phyloP scores from a whole-genome alignment of 1,284 basidiomycete genomes.

The Ganoderma meredithae region DNA sequence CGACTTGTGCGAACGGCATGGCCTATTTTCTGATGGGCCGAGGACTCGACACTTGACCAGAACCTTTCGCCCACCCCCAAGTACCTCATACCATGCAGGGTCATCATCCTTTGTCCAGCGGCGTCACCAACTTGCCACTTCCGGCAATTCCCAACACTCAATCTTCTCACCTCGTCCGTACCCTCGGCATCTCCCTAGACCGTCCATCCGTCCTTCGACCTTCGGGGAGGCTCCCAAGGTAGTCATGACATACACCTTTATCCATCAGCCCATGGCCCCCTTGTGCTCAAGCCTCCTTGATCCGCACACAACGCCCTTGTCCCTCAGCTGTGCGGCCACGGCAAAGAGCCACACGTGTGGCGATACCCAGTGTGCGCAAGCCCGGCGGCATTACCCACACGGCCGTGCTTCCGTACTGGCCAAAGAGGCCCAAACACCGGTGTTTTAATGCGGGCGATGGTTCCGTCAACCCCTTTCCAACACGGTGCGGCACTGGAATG shows the following conservation, averaged over 20 bases:
- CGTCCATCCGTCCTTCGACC: slow-evolving; percentile 5
- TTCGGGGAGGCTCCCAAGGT: slow-evolving; percentile 12
- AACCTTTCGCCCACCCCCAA: slow-evolving; percentile 27
- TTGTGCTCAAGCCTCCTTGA: slow-evolving; percentile 28
- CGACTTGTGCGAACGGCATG: slow-evolving; percentile 26
- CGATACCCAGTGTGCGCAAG: slow-evolving; percentile 11
- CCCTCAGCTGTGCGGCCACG: slow-evolving; percentile 3
- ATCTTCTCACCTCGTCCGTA: slow-evolving; percentile 24
- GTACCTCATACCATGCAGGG: slow-evolving; percentile 34
- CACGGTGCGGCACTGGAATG: slow-evolving; percentile 22
- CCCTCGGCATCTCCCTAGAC: slow-evolving; percentile 29
- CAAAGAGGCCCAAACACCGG: slow-evolving; percentile 27
- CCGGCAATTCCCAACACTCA: slow-evolving; percentile 25
- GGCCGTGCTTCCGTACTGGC: slow-evolving; percentile 6
- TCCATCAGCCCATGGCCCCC: slow-evolving; percentile 29
- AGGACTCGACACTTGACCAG: slow-evolving; percentile 24
- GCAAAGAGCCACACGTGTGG: slow-evolving; percentile 13
- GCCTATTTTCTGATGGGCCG: slow-evolving; percentile 29
- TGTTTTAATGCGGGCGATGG: slow-evolving; percentile 20
- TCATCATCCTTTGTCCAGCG: slow-evolving; percentile 28
- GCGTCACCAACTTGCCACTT: slow-evolving; percentile 27
- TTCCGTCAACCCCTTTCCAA: slow-evolving; percentile 24
- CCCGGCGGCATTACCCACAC: slow-evolving; percentile 14
- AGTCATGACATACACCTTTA: slow-evolving; percentile 21
- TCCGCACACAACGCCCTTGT: neutral